phyloP scores from a whole-genome alignment of 2,329 filamentous ascomycete genomes.

The Fonsecaea erecta region DNA sequence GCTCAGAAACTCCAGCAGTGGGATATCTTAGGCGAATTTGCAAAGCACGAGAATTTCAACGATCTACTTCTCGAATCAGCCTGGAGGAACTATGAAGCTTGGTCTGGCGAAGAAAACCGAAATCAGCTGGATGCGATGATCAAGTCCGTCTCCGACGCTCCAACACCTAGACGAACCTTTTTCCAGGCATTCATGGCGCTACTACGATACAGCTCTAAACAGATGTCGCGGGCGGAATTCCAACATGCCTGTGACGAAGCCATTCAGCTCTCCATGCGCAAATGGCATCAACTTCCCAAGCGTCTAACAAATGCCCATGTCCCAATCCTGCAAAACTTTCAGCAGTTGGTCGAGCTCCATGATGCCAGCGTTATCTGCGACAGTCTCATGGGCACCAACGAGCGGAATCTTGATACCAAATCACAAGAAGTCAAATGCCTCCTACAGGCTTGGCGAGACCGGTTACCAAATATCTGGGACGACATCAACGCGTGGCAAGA shows the following conservation, averaged over 20 bases:
- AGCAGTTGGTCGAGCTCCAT: conserved; percentile 94
- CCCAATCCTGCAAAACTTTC: conserved; percentile 93
- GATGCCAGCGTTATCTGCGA: conserved; percentile 96
- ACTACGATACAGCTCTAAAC: conserved; percentile 89
- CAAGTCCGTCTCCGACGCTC: conserved; percentile 96
- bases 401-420: conserved; percentile 86
- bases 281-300: conserved; percentile 97
- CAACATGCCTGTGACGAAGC: conserved; percentile 92
- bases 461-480: conserved; percentile 97
- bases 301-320: conserved; percentile 94
- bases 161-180: conserved; percentile 89
- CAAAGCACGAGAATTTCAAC: conserved; percentile 98
- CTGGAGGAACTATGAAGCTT: conserved; percentile 94
- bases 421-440: conserved; percentile 94
- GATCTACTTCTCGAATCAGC: conserved; percentile 93
- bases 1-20: conserved; percentile 98
- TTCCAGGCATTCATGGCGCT: conserved; percentile 99
- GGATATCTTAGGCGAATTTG: conserved; percentile 96
- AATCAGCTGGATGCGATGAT: conserved; percentile 91
- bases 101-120: conserved; percentile 82
- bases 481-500: conserved; percentile 99
- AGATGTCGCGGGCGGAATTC: conserved; percentile 80
- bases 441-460: conserved; percentile 91
- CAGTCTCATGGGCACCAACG: conserved; percentile 83
- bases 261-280: conserved; percentile 93